phyloP scores from a whole-genome alignment of 345 rosid species.

The Eucalyptus sp. region DNA sequence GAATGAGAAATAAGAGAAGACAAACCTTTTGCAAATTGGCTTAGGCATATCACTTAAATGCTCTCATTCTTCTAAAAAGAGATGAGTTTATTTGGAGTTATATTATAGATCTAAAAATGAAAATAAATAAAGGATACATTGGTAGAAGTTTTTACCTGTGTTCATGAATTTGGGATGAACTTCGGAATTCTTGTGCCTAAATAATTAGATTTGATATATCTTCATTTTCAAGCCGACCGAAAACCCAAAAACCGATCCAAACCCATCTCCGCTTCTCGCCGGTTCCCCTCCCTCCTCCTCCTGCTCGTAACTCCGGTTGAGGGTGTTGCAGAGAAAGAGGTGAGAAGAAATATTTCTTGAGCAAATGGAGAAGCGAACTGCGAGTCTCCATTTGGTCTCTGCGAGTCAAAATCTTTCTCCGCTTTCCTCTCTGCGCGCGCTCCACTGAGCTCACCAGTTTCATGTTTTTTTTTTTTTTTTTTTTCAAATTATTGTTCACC shows the following conservation, averaged over 20 bases:
- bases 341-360: neutral
- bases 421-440: neutral
- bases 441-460: too few species aligned
- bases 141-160: neutral
- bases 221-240: neutral
- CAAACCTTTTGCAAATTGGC: neutral
- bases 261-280: neutral
- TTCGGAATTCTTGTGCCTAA: neutral
- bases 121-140: neutral
- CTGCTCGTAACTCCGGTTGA: neutral
- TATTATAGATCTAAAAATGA: neutral
- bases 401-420: constrained; percentile 2
- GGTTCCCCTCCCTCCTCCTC: neutral
- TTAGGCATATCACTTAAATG: neutral
- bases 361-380: neutral
- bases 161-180: neutral
- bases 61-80: neutral
- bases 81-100: neutral
- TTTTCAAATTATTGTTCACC: neutral
- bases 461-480: too few species aligned
- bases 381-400: constrained; percentile 37
- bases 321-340: neutral
- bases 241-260: neutral
- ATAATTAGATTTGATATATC: neutral
- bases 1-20: neutral